Percentiles rank a stretch among this genome's conserved stretches.
These are phyloP conservation scores for Entomortierella lignicola DNA, from an alignment of 192 early-diverging fungal genomes.

Conservation along the genomic window DNA sequence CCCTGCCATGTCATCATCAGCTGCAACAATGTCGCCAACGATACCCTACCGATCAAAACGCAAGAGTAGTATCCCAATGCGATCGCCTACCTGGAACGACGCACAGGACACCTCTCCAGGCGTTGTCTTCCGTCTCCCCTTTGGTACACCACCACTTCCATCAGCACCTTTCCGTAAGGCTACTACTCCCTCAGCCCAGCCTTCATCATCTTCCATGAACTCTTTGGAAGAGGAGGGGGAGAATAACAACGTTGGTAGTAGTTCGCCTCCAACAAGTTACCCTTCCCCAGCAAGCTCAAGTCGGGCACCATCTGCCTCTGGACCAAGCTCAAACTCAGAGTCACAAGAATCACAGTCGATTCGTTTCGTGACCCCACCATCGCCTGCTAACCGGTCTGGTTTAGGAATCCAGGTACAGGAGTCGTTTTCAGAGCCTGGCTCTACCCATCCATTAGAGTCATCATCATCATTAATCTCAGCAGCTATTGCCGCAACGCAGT, in stretches of 20 bases:
- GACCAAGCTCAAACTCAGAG: background rate
- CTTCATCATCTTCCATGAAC: background rate
- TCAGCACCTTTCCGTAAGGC: conserved; percentile 7
- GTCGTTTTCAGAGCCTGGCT: conserved; percentile 25
- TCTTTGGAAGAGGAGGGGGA: background rate
- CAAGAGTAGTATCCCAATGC: conserved; percentile 44
- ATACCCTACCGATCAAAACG: conserved; percentile 31
- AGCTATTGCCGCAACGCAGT: background rate
- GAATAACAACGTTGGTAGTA: background rate
- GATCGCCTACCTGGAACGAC: conserved; percentile 25
- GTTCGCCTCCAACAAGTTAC: conserved; percentile 1
- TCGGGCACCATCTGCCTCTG: conserved; percentile 1
- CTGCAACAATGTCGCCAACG: conserved; percentile 5
- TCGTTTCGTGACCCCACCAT: conserved; percentile 26
- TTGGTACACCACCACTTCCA: conserved; percentile 26
- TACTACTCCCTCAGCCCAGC: conserved; percentile 4
- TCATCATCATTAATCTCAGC: background rate
- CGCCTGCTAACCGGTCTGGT: conserved; percentile 26
- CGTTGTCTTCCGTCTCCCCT: conserved; percentile 44
- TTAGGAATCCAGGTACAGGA: conserved; percentile 41
- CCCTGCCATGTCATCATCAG: background rate
- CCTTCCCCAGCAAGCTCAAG: conserved; percentile 19
- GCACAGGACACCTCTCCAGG: conserved; percentile 33
- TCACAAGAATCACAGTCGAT: conserved; percentile 1
- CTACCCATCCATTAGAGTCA: conserved; percentile 45